A percentile compares a stretch with the other conserved stretches of the same genome.
These are phyloP conservation scores for Pseudoturritis turrita DNA, from an alignment of 345 rosid genomes.

Conservation along the genomic window DNA sequence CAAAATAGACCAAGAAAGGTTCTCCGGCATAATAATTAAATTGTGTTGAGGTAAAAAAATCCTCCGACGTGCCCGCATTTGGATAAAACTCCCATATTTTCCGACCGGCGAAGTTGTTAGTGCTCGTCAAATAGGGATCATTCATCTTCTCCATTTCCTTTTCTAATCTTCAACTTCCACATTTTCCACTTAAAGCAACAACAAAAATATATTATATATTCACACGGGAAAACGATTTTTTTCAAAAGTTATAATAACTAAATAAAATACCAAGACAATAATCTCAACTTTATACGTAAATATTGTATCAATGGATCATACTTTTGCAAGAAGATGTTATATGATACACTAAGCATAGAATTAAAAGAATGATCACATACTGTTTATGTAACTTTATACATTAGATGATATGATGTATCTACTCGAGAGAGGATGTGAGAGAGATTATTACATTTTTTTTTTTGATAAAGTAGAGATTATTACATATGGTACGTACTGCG, in stretches of 20 bases:
- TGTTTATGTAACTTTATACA: background rate
- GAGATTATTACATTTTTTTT: too few relatives aligned
- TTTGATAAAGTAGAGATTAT: too few relatives aligned
- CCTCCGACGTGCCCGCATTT: constrained; percentile 27
- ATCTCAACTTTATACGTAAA: background rate
- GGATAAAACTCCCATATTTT: constrained; percentile 40
- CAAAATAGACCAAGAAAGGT: too few relatives aligned
- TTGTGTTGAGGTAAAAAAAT: too few relatives aligned
- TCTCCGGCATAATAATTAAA: too few relatives aligned
- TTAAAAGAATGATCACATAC: background rate
- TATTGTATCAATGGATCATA: background rate
- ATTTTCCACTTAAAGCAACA: too few relatives aligned
- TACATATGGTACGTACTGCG: too few relatives aligned
- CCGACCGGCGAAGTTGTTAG: constrained; percentile 34
- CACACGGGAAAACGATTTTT: too few relatives aligned
- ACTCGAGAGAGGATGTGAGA: too few relatives aligned
- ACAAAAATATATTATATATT: background rate
- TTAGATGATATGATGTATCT: too few relatives aligned
- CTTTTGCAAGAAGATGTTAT: background rate
- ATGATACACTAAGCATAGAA: background rate
- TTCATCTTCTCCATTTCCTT: constrained; percentile 19
- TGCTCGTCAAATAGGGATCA: constrained; percentile 28
- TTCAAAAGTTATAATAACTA: too few relatives aligned
- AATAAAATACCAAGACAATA: too few relatives aligned
- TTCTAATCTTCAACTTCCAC: constrained; percentile 41